Evolutionary conservation across 129 eudicot species (phyloP).

Genomic region (Dittrichia graveolens): DNA sequence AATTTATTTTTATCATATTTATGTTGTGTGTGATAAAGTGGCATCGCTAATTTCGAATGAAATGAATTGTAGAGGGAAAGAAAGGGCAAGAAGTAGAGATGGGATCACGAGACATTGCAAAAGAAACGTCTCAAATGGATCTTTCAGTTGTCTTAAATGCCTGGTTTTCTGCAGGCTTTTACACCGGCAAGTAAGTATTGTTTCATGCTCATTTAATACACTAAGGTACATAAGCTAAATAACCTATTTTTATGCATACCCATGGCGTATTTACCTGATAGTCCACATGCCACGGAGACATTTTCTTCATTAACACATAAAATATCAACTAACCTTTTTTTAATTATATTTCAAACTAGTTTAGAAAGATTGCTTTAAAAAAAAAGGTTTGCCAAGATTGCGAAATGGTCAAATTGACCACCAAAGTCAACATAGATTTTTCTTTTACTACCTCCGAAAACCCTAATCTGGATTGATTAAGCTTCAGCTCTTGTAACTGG

Average conservation of each 20-base stretch:
- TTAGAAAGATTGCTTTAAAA: background rate
- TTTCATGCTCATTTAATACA: background rate
- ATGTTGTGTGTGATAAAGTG: background rate
- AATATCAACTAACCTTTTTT: too few species aligned
- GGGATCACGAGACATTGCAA: background rate
- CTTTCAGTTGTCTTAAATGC: constrained; percentile 69
- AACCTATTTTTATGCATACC: too few species aligned
- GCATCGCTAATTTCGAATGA: constrained; percentile 1
- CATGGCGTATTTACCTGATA: too few species aligned
- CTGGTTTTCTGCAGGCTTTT: constrained; percentile 90
- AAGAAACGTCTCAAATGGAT: constrained; percentile 52
- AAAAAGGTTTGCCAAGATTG: background rate
- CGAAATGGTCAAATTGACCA: background rate
- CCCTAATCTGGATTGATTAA: background rate
- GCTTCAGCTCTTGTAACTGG: background rate
- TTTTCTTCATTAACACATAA: too few species aligned
- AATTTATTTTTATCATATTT: background rate
- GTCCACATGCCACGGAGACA: too few species aligned
- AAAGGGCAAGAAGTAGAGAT: constrained; percentile 28
- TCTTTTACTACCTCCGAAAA: background rate
- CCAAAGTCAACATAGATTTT: background rate
- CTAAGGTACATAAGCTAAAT: too few species aligned
- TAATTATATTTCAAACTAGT: background rate
- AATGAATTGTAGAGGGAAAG: constrained; percentile 46
- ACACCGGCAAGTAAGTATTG: constrained; percentile 86